phyloP scores from a whole-genome alignment of 306 rosid species.

The Trifolium subterraneum region DNA sequence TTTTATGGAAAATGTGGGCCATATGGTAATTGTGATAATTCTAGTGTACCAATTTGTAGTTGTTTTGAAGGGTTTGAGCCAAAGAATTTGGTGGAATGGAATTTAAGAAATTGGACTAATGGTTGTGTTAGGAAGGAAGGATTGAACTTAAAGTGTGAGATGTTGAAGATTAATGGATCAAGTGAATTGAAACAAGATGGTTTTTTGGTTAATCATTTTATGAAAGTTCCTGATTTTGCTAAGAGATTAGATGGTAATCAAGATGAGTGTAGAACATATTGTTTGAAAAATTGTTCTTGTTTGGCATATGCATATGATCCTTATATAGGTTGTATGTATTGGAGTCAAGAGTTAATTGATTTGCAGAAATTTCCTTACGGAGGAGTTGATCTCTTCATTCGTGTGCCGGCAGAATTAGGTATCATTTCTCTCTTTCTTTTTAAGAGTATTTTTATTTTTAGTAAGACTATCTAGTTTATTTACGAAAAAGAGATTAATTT shows the following conservation, averaged over 20 bases:
- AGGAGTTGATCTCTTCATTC: conserved; percentile 49
- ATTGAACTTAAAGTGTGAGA: conserved; percentile 39
- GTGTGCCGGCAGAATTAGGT: conserved; percentile 44
- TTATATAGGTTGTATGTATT: conserved; percentile 42
- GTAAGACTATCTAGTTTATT: too few relatives aligned
- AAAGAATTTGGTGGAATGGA: conserved; percentile 45
- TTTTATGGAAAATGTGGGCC: conserved; percentile 43
- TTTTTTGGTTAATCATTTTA: conserved; percentile 29
- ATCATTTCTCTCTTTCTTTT: background rate
- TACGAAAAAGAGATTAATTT: too few relatives aligned
- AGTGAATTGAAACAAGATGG: conserved; percentile 23
- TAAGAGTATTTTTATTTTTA: background rate
- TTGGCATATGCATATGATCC: conserved; percentile 45
- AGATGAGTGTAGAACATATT: conserved; percentile 19
- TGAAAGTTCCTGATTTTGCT: conserved; percentile 45
- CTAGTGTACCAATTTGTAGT: conserved; percentile 37
- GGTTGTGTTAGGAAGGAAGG: conserved; percentile 38
- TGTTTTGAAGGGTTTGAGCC: conserved; percentile 58
- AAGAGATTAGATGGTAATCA: conserved; percentile 9
- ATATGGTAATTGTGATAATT: conserved; percentile 41
- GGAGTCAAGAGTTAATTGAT: conserved; percentile 46
- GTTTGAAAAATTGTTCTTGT: conserved; percentile 49
- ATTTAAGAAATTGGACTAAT: conserved; percentile 18
- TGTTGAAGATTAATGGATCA: conserved; percentile 26
- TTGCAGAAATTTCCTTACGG: conserved; percentile 36